Base-by-base conservation (phyloP, 225 moss, liverwort and hornwort genomes). In the Polytrichum formosum region DNA sequence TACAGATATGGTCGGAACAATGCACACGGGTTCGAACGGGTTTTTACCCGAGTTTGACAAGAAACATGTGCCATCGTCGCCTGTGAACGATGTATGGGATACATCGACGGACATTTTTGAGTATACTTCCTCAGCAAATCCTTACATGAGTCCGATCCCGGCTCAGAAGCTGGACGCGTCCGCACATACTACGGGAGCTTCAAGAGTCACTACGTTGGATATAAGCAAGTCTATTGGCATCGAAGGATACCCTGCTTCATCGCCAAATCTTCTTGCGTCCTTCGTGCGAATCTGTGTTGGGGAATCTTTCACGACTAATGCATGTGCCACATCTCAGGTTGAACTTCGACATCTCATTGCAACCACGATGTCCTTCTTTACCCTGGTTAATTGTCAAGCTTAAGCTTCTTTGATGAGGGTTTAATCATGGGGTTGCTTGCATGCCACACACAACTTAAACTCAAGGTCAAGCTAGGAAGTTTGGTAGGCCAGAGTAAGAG, bases 81-180 rank as follows among this genome's bases (percentile, higher is more conserved):
- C 18, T n/a, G 5, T 58, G 4, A 82, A 85, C 28, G 72, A 67
- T 54, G 26, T 20, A 10, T 87, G 84, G 87, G 65, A 76, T 8
- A 65, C 71, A 6, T 59, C 84, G 1, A 82, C 84, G 1, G 75
- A 82, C 7, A 79, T 82, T 30, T 82, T 81, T 18, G 90, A 90
- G 80, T 90, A 87, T 74, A 76, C 78, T 2, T 82, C 84, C 31
- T 84, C 90, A 33, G 87, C 87, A 16, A 78, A 90, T 67, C 90
- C 90, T 61, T 55, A 22, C 23, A 46, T 90, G 82, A 46, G 76
- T 28, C 77, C 87, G 6, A 82, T 90, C 22, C 90, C 87, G 1
- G 73, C 80, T 23, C 68, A 68, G 46, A 84, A 78, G 67, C 78
- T 90, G 10, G 84, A 84, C 22, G 79, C 82, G 9, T 53, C 22